Evolutionary conservation across 441 rosid genomes (phyloP), one percentile per base, ranked within the genome.

Genomic region (Croton laevigatus): DNA sequence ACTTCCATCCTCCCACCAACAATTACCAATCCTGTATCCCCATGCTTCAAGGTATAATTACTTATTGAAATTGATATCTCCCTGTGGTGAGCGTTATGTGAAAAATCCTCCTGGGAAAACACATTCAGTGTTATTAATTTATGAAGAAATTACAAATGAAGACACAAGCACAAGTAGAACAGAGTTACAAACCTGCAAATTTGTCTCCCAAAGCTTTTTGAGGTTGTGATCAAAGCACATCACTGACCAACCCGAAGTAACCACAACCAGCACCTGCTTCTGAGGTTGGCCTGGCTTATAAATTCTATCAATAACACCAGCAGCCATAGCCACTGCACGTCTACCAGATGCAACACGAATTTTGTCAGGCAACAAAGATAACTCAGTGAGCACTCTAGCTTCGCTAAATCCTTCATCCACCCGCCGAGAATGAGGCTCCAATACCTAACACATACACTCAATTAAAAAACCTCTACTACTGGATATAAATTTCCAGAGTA

Each of bases 1-100:
- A 83, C 70, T 84, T 96, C 97, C 97, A 93, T 96, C 83, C 99
- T 86, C 73, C 98, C 99, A 73, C 98, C 98, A 78, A 96, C 87
- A 71, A 96, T 80, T 66, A 96, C 79, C 82, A 96, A 75, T 65
- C 97, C 98, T 0, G 87, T 69, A 82, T 95, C 99, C 46, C 97
- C 98, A 57, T 89, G 94, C 87, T 80, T 91, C 83, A 96, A 77
- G 8, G 99, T 93, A 78, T 88, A 96, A 84, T 96, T 96, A 84
- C 91, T 91, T 57, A 96, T 85, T 1, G 97, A 90, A 70, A 96
- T 85, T 23, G 96, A 79, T 76, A 96, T 84, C 86, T 96, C 99
- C 74, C 94, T 80, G 68, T 93, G 98, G 81, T 93, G 96, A 27
- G 92, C 90, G 75, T 85, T 88, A 80, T 88, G 98, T 19, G 97